Evolutionary conservation across 2,329 filamentous ascomycete species (phyloP).

Genomic region (Calonectria pseudoreteaudii): DNA sequence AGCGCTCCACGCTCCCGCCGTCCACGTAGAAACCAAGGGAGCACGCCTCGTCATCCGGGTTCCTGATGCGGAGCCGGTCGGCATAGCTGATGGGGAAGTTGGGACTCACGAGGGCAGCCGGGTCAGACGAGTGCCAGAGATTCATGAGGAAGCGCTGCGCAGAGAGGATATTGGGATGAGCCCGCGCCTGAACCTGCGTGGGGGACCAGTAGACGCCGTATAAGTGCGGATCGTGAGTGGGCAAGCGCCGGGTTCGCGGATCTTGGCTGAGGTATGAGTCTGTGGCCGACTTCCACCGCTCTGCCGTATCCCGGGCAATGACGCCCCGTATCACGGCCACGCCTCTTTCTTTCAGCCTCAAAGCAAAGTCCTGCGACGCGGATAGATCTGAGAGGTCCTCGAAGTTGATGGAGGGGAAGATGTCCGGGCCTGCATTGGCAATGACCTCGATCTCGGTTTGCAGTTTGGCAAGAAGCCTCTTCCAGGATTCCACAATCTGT

Average conservation of each 20-base stretch:
- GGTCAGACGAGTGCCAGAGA: conserved; percentile 48
- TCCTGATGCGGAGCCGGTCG: conserved; percentile 67
- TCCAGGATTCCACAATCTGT: conserved; percentile 53
- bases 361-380: conserved; percentile 41
- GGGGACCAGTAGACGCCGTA: conserved; percentile 56
- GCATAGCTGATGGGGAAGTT: conserved; percentile 68
- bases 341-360: conserved; percentile 45
- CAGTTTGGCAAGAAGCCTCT: conserved; percentile 51
- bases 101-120: conserved; percentile 55
- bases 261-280: conserved; percentile 66
- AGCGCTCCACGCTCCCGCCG: conserved; percentile 74
- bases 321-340: conserved; percentile 49
- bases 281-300: conserved; percentile 63
- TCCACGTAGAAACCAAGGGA: conserved; percentile 71
- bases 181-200: conserved; percentile 53
- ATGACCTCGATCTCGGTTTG: conserved; percentile 53
- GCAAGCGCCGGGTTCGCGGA: conserved; percentile 48
- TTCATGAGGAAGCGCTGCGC: conserved; percentile 62
- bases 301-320: conserved; percentile 42
- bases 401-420: conserved; percentile 58
- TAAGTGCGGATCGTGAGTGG: conserved; percentile 47
- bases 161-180: conserved; percentile 53
- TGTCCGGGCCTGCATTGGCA: conserved; percentile 40
- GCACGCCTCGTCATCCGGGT: conserved; percentile 64
- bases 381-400: conserved; percentile 48